These are phyloP conservation scores for Penicillium italicum DNA, from an alignment of 2,329 filamentous ascomycete species.

Conservation along the genomic window DNA sequence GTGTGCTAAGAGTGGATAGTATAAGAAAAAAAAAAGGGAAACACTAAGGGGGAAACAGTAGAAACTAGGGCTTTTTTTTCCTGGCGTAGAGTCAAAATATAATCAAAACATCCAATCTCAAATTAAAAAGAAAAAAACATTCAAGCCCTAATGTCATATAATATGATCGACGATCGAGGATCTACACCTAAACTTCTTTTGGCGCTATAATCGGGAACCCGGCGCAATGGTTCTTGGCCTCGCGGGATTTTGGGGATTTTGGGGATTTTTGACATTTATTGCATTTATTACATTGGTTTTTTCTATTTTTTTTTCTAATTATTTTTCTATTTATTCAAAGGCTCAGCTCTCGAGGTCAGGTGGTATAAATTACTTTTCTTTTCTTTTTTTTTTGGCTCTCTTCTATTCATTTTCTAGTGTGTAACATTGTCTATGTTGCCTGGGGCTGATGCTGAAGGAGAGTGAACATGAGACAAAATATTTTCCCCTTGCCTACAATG, in stretches of 20 bases:
- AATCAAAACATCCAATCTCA: background rate
- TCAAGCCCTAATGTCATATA: background rate
- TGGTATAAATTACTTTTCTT: slow-evolving; percentile 6
- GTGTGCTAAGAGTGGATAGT: background rate
- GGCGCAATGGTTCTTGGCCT: slow-evolving; percentile 18
- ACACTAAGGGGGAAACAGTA: slow-evolving; percentile 6
- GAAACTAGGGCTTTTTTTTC: slow-evolving; percentile 10
- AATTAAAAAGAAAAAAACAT: slow-evolving; percentile 9
- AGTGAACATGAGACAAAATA: slow-evolving; percentile 15
- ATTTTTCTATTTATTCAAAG: background rate
- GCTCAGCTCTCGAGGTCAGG: slow-evolving; percentile 12
- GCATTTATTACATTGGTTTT: background rate
- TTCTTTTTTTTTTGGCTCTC: slow-evolving; percentile 6
- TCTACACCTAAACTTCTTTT: slow-evolving; percentile 26
- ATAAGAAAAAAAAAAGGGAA: background rate
- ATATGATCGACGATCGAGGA: slow-evolving; percentile 17
- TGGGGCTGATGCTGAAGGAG: slow-evolving; percentile 22
- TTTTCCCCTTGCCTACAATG: slow-evolving; percentile 14
- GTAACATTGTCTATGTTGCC: slow-evolving; percentile 20
- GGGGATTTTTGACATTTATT: slow-evolving; percentile 5
- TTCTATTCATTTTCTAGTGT: slow-evolving; percentile 14
- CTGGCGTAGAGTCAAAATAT: background rate
- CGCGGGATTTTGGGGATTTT: slow-evolving; percentile 1
- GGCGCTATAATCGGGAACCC: slow-evolving; percentile 24
- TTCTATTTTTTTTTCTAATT: background rate